Base-by-base conservation (phyloP, 306 rosid species). In the Styphnolobium japonicum region DNA sequence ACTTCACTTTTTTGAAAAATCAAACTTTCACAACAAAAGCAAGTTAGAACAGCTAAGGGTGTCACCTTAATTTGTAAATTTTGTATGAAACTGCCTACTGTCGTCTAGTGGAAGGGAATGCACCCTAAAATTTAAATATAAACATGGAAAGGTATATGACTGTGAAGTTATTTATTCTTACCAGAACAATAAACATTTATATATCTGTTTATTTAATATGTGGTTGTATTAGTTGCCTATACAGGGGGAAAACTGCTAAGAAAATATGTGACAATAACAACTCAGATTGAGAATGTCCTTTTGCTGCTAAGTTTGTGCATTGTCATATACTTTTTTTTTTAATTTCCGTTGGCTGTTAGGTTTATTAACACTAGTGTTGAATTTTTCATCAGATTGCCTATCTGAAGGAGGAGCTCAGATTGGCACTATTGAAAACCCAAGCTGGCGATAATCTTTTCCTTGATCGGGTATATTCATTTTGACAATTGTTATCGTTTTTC, bases 381-480 rank as follows among this genome's bases (percentile, higher is more conserved):
- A 45, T 68, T 39, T 63, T 14, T 34, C 43, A 7, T 69, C 23
- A 10, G 14, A 78, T 76, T 60, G 66, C 39, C 23, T 51, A 60
- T 84, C 16, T 85, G 85, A 84, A 92, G 97, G 92, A 92, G 83
- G 92, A 90, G 77, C 97, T 90, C 36, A 66, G 85, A 52, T 78
- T 88, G 88, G 91, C 97, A 67, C 80, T 92, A 16, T 40, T 92
- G 67, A 84, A 83, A 61, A 82, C 84, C 74, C 4, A 81, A 1
- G 58, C 56, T 1, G 78, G 86, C 25, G 88, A 92, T 64, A 92
- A 90, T 79, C 85, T 92, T 80, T 88, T 90, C 79, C 89, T 92
- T 55, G 94, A 90, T 33, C 88, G 93, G 87, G 94, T 92, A 82
- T 68, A 71, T 73, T 43, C 78, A 37, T 43, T 55, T n/a, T 36